Percentiles rank a stretch among this genome's conserved stretches.
Conservation (phyloP, 1,284 basidiomycete genomes). For the Agaricales sp. region DNA sequence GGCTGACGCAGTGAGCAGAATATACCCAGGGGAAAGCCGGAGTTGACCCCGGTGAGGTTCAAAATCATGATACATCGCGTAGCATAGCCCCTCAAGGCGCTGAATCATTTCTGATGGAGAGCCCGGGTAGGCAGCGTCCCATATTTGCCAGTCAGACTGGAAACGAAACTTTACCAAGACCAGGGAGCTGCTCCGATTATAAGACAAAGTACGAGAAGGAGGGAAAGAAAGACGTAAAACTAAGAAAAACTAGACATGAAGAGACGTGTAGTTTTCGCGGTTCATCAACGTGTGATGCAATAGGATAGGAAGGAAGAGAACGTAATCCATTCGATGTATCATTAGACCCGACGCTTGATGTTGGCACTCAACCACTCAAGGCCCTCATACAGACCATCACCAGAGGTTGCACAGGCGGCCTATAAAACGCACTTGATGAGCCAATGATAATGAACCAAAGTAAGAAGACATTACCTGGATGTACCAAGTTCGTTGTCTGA, state of each 20-base stretch:
- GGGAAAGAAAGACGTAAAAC: background rate
- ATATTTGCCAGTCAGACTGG: too few relatives aligned
- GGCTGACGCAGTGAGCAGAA: conserved; percentile 64
- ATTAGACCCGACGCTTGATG: conserved; percentile 75
- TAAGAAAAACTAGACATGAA: conserved; percentile 1
- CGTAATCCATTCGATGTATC: background rate
- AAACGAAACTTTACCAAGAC: background rate
- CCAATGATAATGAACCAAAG: conserved; percentile 10
- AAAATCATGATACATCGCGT: too few relatives aligned
- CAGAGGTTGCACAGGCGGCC: conserved; percentile 98
- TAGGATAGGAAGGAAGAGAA: background rate
- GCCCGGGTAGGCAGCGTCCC: too few relatives aligned
- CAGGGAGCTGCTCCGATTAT: background rate
- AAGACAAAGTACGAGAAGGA: background rate
- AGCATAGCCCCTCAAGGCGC: too few relatives aligned
- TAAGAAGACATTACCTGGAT: conserved; percentile 67
- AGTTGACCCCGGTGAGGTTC: too few relatives aligned
- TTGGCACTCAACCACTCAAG: conserved; percentile 91
- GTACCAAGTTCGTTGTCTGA: conserved; percentile 97
- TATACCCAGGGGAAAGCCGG: conserved; percentile 57
- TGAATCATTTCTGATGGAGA: too few relatives aligned
- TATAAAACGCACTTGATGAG: conserved; percentile 19
- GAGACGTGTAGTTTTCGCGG: background rate
- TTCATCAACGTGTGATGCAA: conserved; percentile 1
- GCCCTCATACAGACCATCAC: conserved; percentile 99